phyloP scores from a whole-genome alignment of 1,284 basidiomycete genomes.

The Meira miltonrushii region DNA sequence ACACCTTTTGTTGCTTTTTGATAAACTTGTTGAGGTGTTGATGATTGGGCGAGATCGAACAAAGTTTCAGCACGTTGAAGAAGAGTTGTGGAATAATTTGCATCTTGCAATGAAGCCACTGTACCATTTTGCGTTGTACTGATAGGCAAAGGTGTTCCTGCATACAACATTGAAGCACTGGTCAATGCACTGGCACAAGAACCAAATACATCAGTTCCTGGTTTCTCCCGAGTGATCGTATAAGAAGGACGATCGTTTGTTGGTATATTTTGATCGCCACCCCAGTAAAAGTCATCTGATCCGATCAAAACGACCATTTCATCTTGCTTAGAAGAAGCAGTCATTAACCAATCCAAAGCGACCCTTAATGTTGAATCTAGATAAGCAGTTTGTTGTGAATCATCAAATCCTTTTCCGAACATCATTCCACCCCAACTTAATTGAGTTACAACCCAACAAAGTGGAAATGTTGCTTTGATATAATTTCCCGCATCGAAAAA shows the following conservation, averaged over 20 bases:
- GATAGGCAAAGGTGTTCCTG: constrained; percentile 56
- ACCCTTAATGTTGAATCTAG: constrained; percentile 70
- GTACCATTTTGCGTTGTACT: constrained; percentile 7
- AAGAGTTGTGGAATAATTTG: constrained; percentile 66
- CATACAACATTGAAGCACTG: constrained; percentile 74
- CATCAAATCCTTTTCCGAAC: constrained; percentile 74
- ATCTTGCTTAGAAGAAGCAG: constrained; percentile 72
- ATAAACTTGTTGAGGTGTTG: constrained; percentile 55
- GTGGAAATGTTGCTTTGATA: constrained; percentile 60
- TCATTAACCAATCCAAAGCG: constrained; percentile 85
- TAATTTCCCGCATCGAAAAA: constrained; percentile 84
- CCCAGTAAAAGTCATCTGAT: constrained; percentile 71
- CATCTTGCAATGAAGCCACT: constrained; percentile 66
- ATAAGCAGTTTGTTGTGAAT: constrained; percentile 77
- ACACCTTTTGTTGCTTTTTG: constrained; percentile 65
- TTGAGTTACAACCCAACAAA: constrained; percentile 74
- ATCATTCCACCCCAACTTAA: constrained; percentile 81
- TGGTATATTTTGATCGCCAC: constrained; percentile 75
- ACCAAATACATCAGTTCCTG: constrained; percentile 84
- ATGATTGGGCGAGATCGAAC: constrained; percentile 64
- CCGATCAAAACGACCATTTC: constrained; percentile 76
- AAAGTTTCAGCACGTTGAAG: constrained; percentile 69
- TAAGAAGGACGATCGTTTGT: constrained; percentile 64
- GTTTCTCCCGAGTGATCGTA: constrained; percentile 68
- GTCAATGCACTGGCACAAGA: constrained; percentile 77